Base-by-base conservation (phyloP, 495 filamentous ascomycete genomes). In the Annulohypoxylon moriforme region DNA sequence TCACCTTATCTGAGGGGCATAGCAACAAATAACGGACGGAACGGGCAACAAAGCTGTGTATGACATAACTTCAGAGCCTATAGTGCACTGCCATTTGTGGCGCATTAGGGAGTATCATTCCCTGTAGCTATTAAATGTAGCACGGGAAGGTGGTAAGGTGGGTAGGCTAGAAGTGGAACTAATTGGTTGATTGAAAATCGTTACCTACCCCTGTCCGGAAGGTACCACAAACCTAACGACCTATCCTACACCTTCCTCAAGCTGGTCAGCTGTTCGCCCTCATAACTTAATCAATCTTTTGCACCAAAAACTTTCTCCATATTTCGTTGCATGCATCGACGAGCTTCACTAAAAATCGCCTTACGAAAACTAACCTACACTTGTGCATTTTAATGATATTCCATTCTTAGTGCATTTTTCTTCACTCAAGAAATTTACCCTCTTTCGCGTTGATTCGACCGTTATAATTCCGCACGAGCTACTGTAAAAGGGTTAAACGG, bases 251-350 rank as follows among this genome's bases (percentile, higher is more conserved):
- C 38, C 42, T 47, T 7, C 42, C 46, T 25, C 46, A 22, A 59
- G 24, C 44, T 55, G 33, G 25, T 60, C 57, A 68, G 65, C 65
- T 68, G 65, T 27, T 63, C 22, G 46, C 50, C 33, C 57, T 60
- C 62, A 14, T 31, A 34, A 25, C 22, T 29, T 20, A 13, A 33
- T 40, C 10, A 60, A 61, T 9, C 16, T 40, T 61, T 53, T 62
- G 55, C 40, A 57, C 70, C 61, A 42, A 69, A 67, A 65, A 6
- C 47, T 58, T 68, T 67, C 65, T 49, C 70, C 70, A 69, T 73
- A 69, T 66, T 38, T 24, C 46, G 4, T 55, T 38, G 60, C 61
- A 52, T 72, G 64, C 69, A 72, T 59, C 60, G 34, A 60, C 52
- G 16, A 56, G 44, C 33, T 55, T 55, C 47, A 34, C 49, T 46